Conservation (phyloP, 2,329 filamentous ascomycete species). For the Aaosphaeria pasadenensis region DNA sequence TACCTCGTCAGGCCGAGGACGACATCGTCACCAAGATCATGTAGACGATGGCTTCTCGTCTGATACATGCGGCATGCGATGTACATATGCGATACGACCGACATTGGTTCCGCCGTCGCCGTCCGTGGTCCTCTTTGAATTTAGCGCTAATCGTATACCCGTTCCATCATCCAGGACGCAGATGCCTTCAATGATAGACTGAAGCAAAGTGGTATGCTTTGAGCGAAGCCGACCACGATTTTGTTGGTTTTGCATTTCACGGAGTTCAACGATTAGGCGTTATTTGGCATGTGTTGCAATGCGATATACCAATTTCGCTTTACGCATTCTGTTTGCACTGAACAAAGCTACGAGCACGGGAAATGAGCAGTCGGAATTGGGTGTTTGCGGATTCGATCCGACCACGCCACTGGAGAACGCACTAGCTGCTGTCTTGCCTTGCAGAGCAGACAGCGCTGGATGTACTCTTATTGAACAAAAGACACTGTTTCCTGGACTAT, state of each 20-base stretch:
- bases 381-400: not conserved
- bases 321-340: slow-evolving; percentile 8
- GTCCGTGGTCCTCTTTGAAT: slow-evolving; percentile 8
- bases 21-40: slow-evolving; percentile 83
- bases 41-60: slow-evolving; percentile 42
- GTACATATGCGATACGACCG: slow-evolving; percentile 5
- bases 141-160: slow-evolving; percentile 25
- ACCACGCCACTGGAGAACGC: slow-evolving; percentile 23
- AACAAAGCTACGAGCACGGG: slow-evolving; percentile 18
- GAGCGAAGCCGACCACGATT: slow-evolving; percentile 6
- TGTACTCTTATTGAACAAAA: slow-evolving; percentile 32
- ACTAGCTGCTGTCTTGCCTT: slow-evolving; percentile 35
- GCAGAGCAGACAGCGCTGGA: slow-evolving; percentile 35
- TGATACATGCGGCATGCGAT: slow-evolving; percentile 4
- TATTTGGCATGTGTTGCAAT: slow-evolving; percentile 10
- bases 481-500: slow-evolving; percentile 19
- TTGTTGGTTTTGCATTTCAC: slow-evolving; percentile 15
- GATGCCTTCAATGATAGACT: slow-evolving; percentile 30
- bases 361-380: not conserved
- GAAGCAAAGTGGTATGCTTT: slow-evolving; percentile 29
- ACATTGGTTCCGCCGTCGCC: slow-evolving; percentile 10
- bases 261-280: slow-evolving; percentile 16
- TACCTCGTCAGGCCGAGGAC: slow-evolving; percentile 70
- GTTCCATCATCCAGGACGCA: slow-evolving; percentile 21
- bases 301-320: slow-evolving; percentile 25